These are phyloP conservation scores for Tolypocladium guangdongense DNA, from an alignment of 2,329 filamentous ascomycete species.

Conservation along the genomic window DNA sequence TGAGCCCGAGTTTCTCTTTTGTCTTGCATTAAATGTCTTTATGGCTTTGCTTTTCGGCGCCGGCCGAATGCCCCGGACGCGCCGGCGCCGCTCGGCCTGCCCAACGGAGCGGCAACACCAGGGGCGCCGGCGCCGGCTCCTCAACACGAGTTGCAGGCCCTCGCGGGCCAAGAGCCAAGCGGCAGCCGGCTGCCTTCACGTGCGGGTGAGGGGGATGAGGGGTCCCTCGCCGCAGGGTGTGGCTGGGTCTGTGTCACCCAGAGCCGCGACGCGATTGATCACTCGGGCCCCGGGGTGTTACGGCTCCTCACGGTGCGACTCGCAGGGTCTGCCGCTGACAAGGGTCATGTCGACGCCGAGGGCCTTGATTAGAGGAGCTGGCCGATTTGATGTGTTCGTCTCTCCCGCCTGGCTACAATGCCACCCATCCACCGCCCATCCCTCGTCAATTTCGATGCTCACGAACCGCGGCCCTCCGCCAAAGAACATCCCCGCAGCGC, in stretches of 20 bases:
- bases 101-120: too few species aligned
- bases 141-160: too few species aligned
- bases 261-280: background rate
- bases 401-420: background rate
- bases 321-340: background rate
- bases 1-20: too few species aligned
- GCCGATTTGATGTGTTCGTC: background rate
- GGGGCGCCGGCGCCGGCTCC: too few species aligned
- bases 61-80: too few species aligned
- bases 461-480: background rate
- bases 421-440: background rate
- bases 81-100: too few species aligned
- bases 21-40: too few species aligned
- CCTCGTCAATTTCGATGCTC: background rate
- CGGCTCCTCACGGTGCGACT: background rate
- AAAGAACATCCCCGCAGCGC: background rate
- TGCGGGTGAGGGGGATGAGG: background rate
- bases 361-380: too few species aligned
- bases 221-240: background rate
- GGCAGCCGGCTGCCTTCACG: background rate
- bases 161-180: too few species aligned
- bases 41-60: too few species aligned
- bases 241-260: background rate
- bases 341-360: background rate
- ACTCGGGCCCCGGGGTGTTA: background rate